phyloP scores from a whole-genome alignment of 2,329 filamentous ascomycete species.

The Fusarium globosum region DNA sequence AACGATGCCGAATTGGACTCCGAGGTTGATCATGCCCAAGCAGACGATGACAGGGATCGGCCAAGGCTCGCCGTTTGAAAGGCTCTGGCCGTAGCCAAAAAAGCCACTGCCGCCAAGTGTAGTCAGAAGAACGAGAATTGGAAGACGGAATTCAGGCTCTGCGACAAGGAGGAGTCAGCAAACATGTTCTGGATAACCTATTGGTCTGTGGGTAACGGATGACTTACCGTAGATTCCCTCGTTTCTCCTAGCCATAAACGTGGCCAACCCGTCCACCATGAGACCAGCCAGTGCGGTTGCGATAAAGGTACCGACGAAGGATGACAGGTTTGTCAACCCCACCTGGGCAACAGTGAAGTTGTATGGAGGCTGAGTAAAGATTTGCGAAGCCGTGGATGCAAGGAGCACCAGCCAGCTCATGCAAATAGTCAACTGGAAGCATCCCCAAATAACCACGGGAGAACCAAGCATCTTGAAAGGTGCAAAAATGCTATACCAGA shows the following conservation, averaged over 20 bases:
- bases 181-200: neutral
- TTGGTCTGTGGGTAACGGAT: fast-evolving
- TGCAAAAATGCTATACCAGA: neutral
- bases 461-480: conserved; percentile 1
- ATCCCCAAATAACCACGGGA: conserved; percentile 1
- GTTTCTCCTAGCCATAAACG: neutral
- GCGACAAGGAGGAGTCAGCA: fast-evolving
- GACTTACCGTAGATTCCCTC: neutral
- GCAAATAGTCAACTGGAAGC: neutral
- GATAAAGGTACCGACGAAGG: neutral
- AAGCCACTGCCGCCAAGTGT: neutral
- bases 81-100: neutral
- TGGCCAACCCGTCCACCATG: neutral
- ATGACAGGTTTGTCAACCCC: neutral
- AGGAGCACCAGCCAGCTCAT: neutral
- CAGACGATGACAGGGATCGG: neutral
- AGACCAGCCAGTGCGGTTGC: neutral
- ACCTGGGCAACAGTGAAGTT: neutral
- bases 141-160: conserved; percentile 4
- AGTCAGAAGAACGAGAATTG: neutral
- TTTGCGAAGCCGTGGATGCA: neutral
- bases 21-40: neutral
- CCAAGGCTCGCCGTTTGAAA: neutral
- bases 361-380: neutral
- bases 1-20: neutral